Conservation (phyloP, 2,329 filamentous ascomycete species). For the Leptographium galeiforme region DNA sequence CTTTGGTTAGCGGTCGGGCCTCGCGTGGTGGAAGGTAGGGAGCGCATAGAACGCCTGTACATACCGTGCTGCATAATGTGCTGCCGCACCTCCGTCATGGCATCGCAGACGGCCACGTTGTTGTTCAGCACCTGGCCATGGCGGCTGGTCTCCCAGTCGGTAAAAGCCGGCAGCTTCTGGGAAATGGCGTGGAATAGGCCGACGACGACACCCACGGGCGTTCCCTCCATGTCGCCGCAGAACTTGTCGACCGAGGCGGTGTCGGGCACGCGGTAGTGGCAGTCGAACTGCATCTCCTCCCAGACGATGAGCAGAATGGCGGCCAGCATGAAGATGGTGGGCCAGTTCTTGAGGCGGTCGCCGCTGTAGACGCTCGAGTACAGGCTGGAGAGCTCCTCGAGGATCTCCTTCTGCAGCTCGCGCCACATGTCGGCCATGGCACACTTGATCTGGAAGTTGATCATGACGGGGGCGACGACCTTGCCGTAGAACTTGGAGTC, state of each 20-base stretch:
- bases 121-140: constrained; percentile 85
- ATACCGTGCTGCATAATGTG: constrained; percentile 90
- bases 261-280: constrained; percentile 87
- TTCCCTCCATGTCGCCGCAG: constrained; percentile 92
- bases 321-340: constrained; percentile 94
- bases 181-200: constrained; percentile 96
- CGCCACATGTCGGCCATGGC: constrained; percentile 97
- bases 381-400: constrained; percentile 80
- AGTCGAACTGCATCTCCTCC: constrained; percentile 99
- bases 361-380: constrained; percentile 98
- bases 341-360: constrained; percentile 97
- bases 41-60: constrained; percentile 16
- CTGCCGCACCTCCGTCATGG: constrained; percentile 87
- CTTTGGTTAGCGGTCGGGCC: background rate
- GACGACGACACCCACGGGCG: constrained; percentile 88
- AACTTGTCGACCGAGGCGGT: constrained; percentile 79
- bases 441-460: constrained; percentile 99
- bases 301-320: constrained; percentile 87
- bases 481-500: constrained; percentile 81
- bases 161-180: constrained; percentile 83
- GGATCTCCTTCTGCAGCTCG: constrained; percentile 87
- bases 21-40: constrained; percentile 6
- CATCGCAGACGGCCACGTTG: constrained; percentile 83
- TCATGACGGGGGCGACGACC: constrained; percentile 91
- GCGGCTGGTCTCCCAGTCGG: constrained; percentile 86